Evolutionary conservation across 805 yeast genomes (phyloP).

Genomic region (Starmera quercuum): DNA sequence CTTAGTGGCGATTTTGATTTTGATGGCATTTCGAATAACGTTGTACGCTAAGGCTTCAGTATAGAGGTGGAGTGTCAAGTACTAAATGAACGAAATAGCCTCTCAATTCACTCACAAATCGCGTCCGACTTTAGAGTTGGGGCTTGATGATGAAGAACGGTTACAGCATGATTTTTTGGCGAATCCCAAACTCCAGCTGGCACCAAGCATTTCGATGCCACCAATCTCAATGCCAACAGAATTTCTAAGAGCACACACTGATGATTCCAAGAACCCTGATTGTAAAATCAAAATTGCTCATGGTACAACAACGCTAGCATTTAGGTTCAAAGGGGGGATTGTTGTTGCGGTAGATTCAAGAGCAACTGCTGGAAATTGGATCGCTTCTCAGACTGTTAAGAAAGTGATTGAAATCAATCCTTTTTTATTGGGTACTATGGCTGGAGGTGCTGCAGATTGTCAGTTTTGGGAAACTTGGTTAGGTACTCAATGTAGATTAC

Average conservation of each 20-base stretch:
- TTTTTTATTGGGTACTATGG: conserved; percentile 92
- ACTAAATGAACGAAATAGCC: conserved; percentile 17
- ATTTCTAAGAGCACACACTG: conserved; percentile 95
- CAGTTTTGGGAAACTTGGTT: conserved; percentile 99
- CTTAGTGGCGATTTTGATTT: neutral
- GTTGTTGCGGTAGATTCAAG: conserved; percentile 96
- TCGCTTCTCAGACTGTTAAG: conserved; percentile 95
- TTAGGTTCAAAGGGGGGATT: conserved; percentile 93
- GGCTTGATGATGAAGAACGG: conserved; percentile 22
- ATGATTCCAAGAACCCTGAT: conserved; percentile 86
- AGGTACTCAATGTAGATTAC: conserved; percentile 92
- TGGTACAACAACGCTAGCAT: conserved; percentile 98
- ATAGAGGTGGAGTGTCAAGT: too few species aligned
- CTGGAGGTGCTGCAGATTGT: conserved; percentile 99
- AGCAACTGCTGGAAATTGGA: conserved; percentile 97
- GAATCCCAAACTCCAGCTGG: conserved; percentile 25
- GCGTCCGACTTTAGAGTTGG: conserved; percentile 7
- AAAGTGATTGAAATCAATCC: conserved; percentile 97
- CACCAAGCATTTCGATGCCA: conserved; percentile 65
- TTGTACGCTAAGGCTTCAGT: too few species aligned
- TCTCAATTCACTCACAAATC: conserved; percentile 14
- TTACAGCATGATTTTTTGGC: conserved; percentile 26
- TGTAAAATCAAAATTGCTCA: conserved; percentile 95
- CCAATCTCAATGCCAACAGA: conserved; percentile 86
- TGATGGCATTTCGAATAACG: too few species aligned